Evolutionary conservation across 1,284 basidiomycete species (phyloP).

Genomic region (Cryptococcus sp.): DNA sequence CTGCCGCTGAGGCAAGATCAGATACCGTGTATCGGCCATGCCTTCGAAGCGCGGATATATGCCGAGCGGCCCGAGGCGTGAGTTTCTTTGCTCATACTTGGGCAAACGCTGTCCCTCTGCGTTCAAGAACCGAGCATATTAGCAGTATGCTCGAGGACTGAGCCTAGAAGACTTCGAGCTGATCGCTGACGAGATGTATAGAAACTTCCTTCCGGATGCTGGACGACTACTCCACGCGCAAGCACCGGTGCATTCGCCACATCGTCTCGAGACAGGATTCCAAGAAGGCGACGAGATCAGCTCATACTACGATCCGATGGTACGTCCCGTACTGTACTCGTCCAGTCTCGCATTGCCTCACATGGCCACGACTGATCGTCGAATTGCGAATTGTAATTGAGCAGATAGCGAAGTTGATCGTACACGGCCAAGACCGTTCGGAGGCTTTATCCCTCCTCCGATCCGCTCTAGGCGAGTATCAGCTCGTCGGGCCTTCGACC

Average conservation of each 20-base stretch:
- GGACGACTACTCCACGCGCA: slow-evolving; percentile 74
- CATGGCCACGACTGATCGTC: no score
- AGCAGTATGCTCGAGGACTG: background rate
- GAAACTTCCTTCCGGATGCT: slow-evolving; percentile 86
- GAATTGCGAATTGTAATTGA: background rate
- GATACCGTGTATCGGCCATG: slow-evolving; percentile 83
- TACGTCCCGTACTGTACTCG: slow-evolving; percentile 59
- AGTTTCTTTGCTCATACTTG: slow-evolving; percentile 2
- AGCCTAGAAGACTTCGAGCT: background rate
- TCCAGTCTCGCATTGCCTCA: background rate
- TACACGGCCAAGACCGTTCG: slow-evolving; percentile 80
- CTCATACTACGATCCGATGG: slow-evolving; percentile 93
- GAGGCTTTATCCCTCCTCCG: slow-evolving; percentile 79
- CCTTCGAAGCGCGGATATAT: slow-evolving; percentile 95
- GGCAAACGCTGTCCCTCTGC: background rate
- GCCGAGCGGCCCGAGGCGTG: slow-evolving; percentile 85
- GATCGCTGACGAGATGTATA: background rate
- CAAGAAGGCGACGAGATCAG: slow-evolving; percentile 81
- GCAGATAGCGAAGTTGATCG: slow-evolving; percentile 65
- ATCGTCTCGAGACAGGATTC: slow-evolving; percentile 91
- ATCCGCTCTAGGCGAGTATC: slow-evolving; percentile 80
- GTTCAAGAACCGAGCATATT: background rate
- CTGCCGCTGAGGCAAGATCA: slow-evolving; percentile 74
- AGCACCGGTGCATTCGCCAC: slow-evolving; percentile 59
- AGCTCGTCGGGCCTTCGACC: slow-evolving; percentile 85